phyloP scores from a whole-genome alignment of 441 rosid species.

The Brassica hybrid region DNA sequence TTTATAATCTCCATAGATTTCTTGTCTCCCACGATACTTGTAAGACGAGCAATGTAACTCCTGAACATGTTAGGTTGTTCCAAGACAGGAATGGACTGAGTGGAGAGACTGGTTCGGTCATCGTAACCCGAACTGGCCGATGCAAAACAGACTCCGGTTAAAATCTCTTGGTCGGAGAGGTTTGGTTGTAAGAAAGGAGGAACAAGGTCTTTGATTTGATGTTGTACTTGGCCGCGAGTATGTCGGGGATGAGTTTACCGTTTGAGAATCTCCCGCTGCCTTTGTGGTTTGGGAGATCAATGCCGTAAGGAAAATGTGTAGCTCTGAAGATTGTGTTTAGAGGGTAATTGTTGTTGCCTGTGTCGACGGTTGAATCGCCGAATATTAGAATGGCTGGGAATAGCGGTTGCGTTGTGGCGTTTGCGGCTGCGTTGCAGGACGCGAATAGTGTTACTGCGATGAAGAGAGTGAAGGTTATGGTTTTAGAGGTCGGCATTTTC shows the following conservation, averaged over 20 bases:
- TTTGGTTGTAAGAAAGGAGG: constrained; percentile 60
- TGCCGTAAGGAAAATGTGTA: constrained; percentile 52
- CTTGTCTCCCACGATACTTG: constrained; percentile 50
- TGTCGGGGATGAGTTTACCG: constrained; percentile 55
- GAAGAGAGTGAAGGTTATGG: not conserved
- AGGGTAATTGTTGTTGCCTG: constrained; percentile 61
- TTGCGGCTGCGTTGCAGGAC: constrained; percentile 29
- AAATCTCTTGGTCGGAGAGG: constrained; percentile 47
- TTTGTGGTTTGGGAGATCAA: constrained; percentile 46
- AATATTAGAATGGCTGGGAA: constrained; percentile 54
- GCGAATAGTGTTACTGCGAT: constrained; percentile 21
- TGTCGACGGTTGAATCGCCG: constrained; percentile 68
- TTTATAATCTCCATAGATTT: constrained; percentile 47
- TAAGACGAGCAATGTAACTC: constrained; percentile 50
- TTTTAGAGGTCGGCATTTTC: constrained; percentile 20
- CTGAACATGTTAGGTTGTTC: constrained; percentile 52
- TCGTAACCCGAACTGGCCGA: constrained; percentile 66
- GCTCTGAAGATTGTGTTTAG: constrained; percentile 48
- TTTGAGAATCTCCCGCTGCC: constrained; percentile 64
- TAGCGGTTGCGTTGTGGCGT: constrained; percentile 26
- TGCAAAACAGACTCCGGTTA: constrained; percentile 59
- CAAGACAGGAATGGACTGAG: constrained; percentile 45
- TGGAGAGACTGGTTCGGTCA: constrained; percentile 38
- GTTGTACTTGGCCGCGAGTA: constrained; percentile 41
- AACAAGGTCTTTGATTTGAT: constrained; percentile 52